phyloP scores from a whole-genome alignment of 257 asterid species.

The Solanum habrochaites region DNA sequence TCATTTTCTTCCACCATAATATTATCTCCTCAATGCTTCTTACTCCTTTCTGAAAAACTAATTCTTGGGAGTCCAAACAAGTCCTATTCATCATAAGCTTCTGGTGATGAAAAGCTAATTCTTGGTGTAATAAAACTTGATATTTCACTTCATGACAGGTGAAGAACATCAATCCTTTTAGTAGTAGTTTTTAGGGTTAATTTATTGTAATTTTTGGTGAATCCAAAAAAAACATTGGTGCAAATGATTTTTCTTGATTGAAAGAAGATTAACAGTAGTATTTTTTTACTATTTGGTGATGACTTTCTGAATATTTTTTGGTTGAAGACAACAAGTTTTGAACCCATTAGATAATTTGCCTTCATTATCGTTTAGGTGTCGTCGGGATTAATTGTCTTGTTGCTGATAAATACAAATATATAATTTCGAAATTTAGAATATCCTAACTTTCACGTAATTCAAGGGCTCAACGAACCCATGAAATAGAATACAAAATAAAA shows the following conservation, averaged over 20 bases:
- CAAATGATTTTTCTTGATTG: not conserved
- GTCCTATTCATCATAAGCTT: not conserved
- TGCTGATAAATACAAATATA: too few relatives aligned
- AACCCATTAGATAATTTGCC: not conserved
- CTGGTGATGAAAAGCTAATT: slow-evolving; percentile 22
- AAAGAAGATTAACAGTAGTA: not conserved
- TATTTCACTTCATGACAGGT: not conserved
- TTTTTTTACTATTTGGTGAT: not conserved
- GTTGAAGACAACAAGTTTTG: not conserved
- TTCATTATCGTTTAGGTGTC: not conserved
- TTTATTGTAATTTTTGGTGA: not conserved
- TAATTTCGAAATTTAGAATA: too few relatives aligned
- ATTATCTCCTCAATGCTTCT: slow-evolving; percentile 1
- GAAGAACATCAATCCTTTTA: not conserved
- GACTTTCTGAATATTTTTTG: not conserved
- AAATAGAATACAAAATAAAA: too few relatives aligned
- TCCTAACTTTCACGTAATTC: not conserved
- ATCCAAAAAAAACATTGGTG: not conserved
- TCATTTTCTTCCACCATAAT: not conserved
- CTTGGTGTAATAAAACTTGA: not conserved
- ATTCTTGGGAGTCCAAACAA: slow-evolving; percentile 15
- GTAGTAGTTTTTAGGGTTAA: not conserved
- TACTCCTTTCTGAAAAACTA: slow-evolving; percentile 15
- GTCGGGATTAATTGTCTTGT: not conserved
- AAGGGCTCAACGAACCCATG: not conserved